These are phyloP conservation scores for Piper longum DNA, from an alignment of 164 flowering plant genomes.

Conservation along the genomic window DNA sequence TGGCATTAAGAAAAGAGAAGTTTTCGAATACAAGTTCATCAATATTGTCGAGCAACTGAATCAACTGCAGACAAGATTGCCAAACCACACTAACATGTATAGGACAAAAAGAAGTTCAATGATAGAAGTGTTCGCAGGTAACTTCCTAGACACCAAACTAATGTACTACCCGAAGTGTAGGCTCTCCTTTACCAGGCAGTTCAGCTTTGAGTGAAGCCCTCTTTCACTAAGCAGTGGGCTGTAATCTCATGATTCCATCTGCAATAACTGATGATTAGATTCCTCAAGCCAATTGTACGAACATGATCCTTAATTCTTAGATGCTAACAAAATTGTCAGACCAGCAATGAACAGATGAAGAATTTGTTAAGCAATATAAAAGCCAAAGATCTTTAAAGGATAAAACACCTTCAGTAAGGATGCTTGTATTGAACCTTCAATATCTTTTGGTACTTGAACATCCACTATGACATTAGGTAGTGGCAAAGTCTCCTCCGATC, in stretches of 20 bases:
- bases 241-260: conserved; percentile 61
- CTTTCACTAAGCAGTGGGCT: conserved; percentile 62
- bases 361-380: no score
- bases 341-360: not conserved
- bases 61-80: no score
- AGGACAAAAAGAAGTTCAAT: no score
- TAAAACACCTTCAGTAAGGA: conserved; percentile 35
- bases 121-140: no score
- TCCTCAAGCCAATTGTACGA: not conserved
- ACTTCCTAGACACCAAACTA: no score
- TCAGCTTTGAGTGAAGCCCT: conserved; percentile 66
- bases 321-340: no score
- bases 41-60: no score
- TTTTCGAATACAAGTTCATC: no score
- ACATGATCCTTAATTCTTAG: not conserved
- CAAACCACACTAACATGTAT: no score
- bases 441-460: conserved; percentile 27
- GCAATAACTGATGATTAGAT: conserved; percentile 6
- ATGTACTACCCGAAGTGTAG: conserved; percentile 47
- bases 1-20: not conserved
- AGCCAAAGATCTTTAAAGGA: not conserved
- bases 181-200: conserved; percentile 62
- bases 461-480: conserved; percentile 27
- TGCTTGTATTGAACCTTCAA: conserved; percentile 30
- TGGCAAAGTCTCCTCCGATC: conserved; percentile 62